Evolutionary conservation across 306 rosid species (phyloP).

Genomic region (Cajanus cajan): DNA sequence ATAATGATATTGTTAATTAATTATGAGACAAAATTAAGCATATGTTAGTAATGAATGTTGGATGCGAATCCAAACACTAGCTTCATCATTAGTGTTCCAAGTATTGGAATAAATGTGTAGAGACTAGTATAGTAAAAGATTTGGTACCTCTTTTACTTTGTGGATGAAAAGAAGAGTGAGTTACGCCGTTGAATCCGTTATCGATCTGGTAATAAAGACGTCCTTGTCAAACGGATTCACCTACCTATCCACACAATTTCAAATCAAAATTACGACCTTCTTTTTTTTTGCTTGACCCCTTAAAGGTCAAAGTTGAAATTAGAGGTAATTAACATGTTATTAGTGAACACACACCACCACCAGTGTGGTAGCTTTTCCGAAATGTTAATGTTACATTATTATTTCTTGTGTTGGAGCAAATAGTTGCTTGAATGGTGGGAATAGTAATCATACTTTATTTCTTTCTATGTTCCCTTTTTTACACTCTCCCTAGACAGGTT

Average conservation of each 20-base stretch:
- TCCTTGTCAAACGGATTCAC: conserved; percentile 26
- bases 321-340: not conserved
- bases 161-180: conserved; percentile 9
- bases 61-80: too few relatives aligned
- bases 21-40: too few relatives aligned
- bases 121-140: not conserved
- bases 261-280: conserved; percentile 23
- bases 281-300: not conserved
- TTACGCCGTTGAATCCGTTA: conserved; percentile 43
- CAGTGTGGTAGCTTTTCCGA: not conserved
- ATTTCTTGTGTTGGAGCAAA: conserved; percentile 22
- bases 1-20: too few relatives aligned
- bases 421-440: conserved; percentile 38
- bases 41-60: too few relatives aligned
- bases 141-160: not conserved
- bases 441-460: not conserved
- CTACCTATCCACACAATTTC: not conserved
- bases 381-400: not conserved
- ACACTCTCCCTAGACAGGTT: not conserved
- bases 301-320: conserved; percentile 14
- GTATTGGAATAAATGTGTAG: not conserved
- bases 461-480: not conserved
- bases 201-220: conserved; percentile 7
- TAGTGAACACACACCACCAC: not conserved
- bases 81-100: too few relatives aligned